Evolutionary conservation across 2,329 filamentous ascomycete genomes (phyloP).

Genomic region (Aureobasidium leucospermi): DNA sequence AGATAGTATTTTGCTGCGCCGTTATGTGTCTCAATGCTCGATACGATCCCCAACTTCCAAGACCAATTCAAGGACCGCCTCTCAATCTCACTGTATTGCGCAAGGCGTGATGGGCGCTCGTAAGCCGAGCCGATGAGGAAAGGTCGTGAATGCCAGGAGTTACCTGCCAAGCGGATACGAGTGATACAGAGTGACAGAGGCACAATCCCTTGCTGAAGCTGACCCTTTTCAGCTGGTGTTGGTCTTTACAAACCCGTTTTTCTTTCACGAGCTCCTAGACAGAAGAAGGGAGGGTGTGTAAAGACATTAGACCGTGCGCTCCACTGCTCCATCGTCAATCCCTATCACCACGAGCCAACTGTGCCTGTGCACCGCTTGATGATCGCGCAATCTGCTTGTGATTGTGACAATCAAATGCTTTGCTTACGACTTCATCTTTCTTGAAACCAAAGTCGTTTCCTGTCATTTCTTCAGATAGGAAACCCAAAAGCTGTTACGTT

Average conservation of each 20-base stretch:
- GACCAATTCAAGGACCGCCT: not conserved
- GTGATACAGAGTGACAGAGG: not conserved
- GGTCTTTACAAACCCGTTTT: not conserved
- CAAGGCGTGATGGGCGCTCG: not conserved
- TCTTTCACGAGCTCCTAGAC: not conserved
- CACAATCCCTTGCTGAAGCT: not conserved
- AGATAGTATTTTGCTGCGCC: not conserved
- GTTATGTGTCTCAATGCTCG: not conserved
- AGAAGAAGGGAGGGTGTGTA: not conserved
- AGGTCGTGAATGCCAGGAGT: not conserved
- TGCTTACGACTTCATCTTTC: not conserved
- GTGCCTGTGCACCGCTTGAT: not conserved
- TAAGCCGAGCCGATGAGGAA: not conserved
- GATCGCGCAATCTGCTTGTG: not conserved
- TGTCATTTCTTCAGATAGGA: not conserved
- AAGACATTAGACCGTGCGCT: not conserved
- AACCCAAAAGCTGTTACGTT: not conserved
- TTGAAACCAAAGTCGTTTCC: not conserved
- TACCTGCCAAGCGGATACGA: not conserved
- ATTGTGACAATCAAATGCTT: not conserved
- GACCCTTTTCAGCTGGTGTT: not conserved
- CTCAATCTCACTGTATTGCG: not conserved
- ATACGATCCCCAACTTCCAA: slow-evolving; percentile 5
- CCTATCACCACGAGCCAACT: not conserved
- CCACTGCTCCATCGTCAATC: not conserved